phyloP scores from a whole-genome alignment of 1,284 basidiomycete genomes.

The Microstroma glucosiphilum region DNA sequence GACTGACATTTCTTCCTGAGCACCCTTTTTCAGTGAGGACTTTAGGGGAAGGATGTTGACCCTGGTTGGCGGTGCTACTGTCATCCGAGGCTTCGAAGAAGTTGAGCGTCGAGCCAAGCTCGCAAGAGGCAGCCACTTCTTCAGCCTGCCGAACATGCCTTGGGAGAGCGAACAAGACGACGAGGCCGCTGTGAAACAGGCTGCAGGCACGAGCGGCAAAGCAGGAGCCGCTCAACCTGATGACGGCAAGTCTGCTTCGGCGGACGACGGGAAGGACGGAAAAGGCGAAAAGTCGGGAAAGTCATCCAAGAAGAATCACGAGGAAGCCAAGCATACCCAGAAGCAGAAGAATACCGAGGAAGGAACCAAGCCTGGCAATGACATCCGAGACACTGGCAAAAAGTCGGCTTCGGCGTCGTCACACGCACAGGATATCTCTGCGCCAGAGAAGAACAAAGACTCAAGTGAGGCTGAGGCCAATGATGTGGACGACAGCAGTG shows the following conservation, averaged over 20 bases:
- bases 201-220: conserved; percentile 5
- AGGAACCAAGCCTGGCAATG: conserved; percentile 18
- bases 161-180: conserved; percentile 16
- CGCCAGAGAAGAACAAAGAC: conserved; percentile 10
- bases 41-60: conserved; percentile 34
- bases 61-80: conserved; percentile 36
- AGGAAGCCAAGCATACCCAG: conserved; percentile 28
- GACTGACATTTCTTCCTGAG: neutral
- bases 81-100: conserved; percentile 40
- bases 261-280: conserved; percentile 8
- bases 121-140: conserved; percentile 19
- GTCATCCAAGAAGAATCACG: neutral
- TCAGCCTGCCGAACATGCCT: conserved; percentile 18
- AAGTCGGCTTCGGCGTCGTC: neutral
- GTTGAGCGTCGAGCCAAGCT: conserved; percentile 27
- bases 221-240: conserved; percentile 26
- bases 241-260: neutral
- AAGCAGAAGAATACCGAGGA: conserved; percentile 35
- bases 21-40: conserved; percentile 17
- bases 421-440: conserved; percentile 1
- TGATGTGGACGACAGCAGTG: conserved; percentile 9
- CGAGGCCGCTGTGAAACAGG: conserved; percentile 4
- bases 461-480: conserved; percentile 1
- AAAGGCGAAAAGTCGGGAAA: conserved; percentile 14
- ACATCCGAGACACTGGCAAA: neutral